These are phyloP conservation scores for Cerioporus squamosus DNA, from an alignment of 1,284 basidiomycete species.

Conservation along the genomic window DNA sequence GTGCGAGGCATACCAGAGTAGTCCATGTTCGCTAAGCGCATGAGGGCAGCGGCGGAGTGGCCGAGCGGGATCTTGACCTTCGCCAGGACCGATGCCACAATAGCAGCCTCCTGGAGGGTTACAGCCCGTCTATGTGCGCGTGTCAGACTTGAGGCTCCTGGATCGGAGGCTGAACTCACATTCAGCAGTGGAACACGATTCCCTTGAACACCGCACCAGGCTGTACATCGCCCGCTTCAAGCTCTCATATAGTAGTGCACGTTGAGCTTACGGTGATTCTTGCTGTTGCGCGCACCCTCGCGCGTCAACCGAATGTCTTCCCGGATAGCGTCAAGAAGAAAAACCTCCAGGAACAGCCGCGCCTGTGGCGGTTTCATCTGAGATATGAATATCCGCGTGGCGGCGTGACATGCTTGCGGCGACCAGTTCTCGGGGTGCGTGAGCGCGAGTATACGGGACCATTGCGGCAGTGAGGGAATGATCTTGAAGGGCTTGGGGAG, in stretches of 20 bases:
- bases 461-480: conserved; percentile 93
- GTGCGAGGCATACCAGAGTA: conserved; percentile 68
- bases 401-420: conserved; percentile 92
- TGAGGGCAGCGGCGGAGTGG: conserved; percentile 94
- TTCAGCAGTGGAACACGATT: conserved; percentile 93
- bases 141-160: not conserved
- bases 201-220: conserved; percentile 99
- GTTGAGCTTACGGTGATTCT: conserved; percentile 85
- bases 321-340: conserved; percentile 89
- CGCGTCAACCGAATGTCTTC: conserved; percentile 73
- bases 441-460: conserved; percentile 95
- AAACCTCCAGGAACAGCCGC: conserved; percentile 93
- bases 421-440: conserved; percentile 95
- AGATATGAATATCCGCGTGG: conserved; percentile 95
- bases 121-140: conserved; percentile 63
- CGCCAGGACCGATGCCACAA: conserved; percentile 90
- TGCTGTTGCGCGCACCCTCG: conserved; percentile 47
- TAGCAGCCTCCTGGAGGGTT: conserved; percentile 95
- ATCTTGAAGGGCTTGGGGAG: conserved; percentile 99
- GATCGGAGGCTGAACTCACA: conserved; percentile 47
- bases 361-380: conserved; percentile 97
- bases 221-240: conserved; percentile 92
- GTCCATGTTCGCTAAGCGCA: conserved; percentile 96
- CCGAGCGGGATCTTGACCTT: conserved; percentile 95
- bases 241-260: conserved; percentile 94